These are phyloP conservation scores for Fusarium pseudograminearum DNA, from an alignment of 2,329 filamentous ascomycete genomes.

Conservation along the genomic window DNA sequence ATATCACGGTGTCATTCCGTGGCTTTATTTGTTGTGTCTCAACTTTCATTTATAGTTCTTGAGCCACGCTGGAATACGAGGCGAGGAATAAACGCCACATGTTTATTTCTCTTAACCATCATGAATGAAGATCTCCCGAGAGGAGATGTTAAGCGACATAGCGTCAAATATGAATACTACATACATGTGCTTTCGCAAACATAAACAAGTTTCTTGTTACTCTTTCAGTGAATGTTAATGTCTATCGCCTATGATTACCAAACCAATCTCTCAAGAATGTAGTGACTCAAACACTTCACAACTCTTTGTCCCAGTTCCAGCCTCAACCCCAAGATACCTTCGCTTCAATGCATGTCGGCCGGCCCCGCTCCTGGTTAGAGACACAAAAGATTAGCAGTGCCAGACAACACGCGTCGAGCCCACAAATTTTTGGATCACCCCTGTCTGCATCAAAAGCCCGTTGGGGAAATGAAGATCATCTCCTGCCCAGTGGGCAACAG, in stretches of 20 bases:
- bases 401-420: conserved; percentile 40
- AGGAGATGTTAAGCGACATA: conserved; percentile 29
- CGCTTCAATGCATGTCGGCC: conserved; percentile 12
- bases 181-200: conserved; percentile 20
- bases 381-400: conserved; percentile 16
- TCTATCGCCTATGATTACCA: conserved; percentile 21
- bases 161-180: conserved; percentile 20
- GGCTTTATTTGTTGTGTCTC: conserved; percentile 20
- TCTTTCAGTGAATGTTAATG: background rate
- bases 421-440: conserved; percentile 30
- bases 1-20: conserved; percentile 22
- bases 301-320: background rate
- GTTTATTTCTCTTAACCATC: conserved; percentile 20
- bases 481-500: conserved; percentile 16
- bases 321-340: conserved; percentile 2
- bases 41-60: conserved; percentile 40
- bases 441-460: conserved; percentile 29
- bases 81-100: conserved; percentile 17
- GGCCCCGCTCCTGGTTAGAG: conserved; percentile 19
- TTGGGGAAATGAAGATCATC: conserved; percentile 47
- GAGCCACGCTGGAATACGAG: conserved; percentile 26
- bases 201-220: background rate
- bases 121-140: conserved; percentile 31
- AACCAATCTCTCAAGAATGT: conserved; percentile 12
- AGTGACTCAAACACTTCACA: conserved; percentile 5